phyloP scores from a whole-genome alignment of 441 rosid species.

The Pelargonium cotyledonis region DNA sequence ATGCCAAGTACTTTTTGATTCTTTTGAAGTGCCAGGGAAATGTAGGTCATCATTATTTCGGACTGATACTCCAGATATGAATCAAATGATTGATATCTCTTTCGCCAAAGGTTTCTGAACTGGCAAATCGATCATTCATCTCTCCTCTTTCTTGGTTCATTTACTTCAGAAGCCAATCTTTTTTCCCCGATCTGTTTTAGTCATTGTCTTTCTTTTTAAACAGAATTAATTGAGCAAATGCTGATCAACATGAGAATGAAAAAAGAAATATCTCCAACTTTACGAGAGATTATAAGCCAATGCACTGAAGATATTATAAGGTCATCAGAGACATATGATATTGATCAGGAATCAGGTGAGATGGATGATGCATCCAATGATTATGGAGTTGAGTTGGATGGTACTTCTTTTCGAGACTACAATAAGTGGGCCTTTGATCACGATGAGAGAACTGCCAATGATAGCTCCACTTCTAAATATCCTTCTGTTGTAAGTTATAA shows the following conservation, averaged over 20 bases:
- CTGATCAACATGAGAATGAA: constrained; percentile 46
- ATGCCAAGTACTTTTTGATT: constrained; percentile 87
- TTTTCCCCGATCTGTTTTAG: constrained; percentile 7
- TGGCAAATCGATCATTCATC: neutral
- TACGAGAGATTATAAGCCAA: constrained; percentile 44
- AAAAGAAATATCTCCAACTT: constrained; percentile 76
- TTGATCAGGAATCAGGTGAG: constrained; percentile 32
- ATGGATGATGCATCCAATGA: constrained; percentile 29
- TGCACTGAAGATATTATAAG: constrained; percentile 70
- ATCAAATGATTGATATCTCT: constrained; percentile 44
- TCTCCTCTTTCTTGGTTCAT: neutral
- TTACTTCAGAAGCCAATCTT: neutral
- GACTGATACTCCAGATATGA: constrained; percentile 39
- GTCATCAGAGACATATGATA: constrained; percentile 43
- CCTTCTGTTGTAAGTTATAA: constrained; percentile 44
- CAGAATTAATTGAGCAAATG: constrained; percentile 70
- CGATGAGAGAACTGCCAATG: constrained; percentile 44
- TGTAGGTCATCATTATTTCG: constrained; percentile 37
- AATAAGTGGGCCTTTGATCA: constrained; percentile 40
- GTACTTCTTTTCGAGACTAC: constrained; percentile 42
- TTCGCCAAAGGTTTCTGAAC: constrained; percentile 59
- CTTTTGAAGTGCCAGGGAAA: constrained; percentile 80
- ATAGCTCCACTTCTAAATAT: constrained; percentile 35
- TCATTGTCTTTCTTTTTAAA: constrained; percentile 17
- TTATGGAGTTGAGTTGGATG: constrained; percentile 39